Evolutionary conservation across 495 filamentous ascomycete genomes (phyloP), one percentile per base, ranked within the genome.

Genomic region (Cenococcum geophilum): DNA sequence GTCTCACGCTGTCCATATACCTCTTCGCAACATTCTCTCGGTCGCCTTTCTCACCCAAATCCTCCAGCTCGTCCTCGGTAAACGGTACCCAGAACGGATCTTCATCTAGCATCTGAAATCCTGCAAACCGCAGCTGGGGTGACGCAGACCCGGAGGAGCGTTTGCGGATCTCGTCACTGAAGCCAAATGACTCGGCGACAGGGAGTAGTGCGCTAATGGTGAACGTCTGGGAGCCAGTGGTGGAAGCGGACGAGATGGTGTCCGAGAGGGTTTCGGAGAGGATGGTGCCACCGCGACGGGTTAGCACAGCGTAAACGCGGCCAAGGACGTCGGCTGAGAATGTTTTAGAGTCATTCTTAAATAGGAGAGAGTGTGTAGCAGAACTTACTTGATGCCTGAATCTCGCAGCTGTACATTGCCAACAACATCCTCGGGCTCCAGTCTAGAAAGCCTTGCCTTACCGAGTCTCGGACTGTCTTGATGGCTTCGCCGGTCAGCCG

Each of bases 381-480:
- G 11, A 18, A 45, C 40, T 10, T 45, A 45, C 40, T 90, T 42
- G 89, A 90, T 54, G 92, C 90, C 80, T 97, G 95, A 67, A 98
- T 97, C 69, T 97, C 92, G 72, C 90, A 92, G 57, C 86, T 90
- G 76, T 98, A 98, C 90, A 97, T 97, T n/a, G 93, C 92, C 53
- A 97, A 84, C 78, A 97, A 80, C 32, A 98, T 79, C 1, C 93
- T 83, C 0, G 95, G 92, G 58, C 86, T 91, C 92, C 92, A 98
- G 78, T 97, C 95, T 3, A 96, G 76, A 77, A 97, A 96, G 16
- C 86, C 92, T 68, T 88, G 83, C 18, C 83, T 80, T 64, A 97
- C 92, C n/a, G 88, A 83, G 37, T 89, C 84, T 53, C 90, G 90
- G 4, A 91, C 86, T 0, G 88, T 85, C 69, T 89, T 87, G 73